Percentiles rank a stretch among this genome's conserved stretches.
phyloP scores from a whole-genome alignment of 371 early-diverging fungal genomes.

The Vairimorpha apis region DNA sequence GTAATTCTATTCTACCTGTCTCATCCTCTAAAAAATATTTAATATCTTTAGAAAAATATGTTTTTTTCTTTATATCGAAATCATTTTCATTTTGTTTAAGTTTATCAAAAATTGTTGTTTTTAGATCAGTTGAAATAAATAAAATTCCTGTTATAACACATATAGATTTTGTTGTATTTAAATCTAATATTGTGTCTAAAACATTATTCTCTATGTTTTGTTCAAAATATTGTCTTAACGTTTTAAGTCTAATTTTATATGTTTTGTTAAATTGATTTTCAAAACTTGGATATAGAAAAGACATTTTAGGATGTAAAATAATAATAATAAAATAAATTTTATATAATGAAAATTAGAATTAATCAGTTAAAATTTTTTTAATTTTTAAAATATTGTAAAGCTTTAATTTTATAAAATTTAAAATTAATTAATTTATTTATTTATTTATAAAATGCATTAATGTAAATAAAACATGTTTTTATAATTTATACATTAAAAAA shows the following conservation, averaged over 20 bases:
- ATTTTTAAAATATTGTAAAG: too few species aligned
- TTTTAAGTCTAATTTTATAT: conserved; percentile 36
- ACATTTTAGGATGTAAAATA: conserved; percentile 3
- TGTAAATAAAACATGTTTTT: too few species aligned
- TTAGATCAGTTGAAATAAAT: conserved; percentile 31
- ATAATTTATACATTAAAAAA: too few species aligned
- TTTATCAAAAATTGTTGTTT: conserved; percentile 43
- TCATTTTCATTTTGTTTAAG: conserved; percentile 14
- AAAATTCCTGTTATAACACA: conserved; percentile 42
- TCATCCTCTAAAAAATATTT: conserved; percentile 49
- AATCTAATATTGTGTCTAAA: conserved; percentile 8
- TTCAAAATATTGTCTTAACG: conserved; percentile 12
- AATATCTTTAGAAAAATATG: conserved; percentile 26
- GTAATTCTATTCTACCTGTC: conserved; percentile 35
- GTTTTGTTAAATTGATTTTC: conserved; percentile 38
- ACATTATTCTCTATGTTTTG: not conserved
- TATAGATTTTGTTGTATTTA: not conserved
- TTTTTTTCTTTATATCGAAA: not conserved
- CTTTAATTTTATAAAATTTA: too few species aligned
- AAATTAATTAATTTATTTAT: too few species aligned
- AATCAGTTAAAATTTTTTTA: too few species aligned
- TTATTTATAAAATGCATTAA: too few species aligned
- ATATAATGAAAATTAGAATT: too few species aligned
- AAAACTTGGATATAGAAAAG: not conserved
- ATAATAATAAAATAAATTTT: too few species aligned